Evolutionary conservation across 805 yeast species (phyloP), one percentile per base, ranked within the genome.

Genomic region (Yamadazyma nakazawae): DNA sequence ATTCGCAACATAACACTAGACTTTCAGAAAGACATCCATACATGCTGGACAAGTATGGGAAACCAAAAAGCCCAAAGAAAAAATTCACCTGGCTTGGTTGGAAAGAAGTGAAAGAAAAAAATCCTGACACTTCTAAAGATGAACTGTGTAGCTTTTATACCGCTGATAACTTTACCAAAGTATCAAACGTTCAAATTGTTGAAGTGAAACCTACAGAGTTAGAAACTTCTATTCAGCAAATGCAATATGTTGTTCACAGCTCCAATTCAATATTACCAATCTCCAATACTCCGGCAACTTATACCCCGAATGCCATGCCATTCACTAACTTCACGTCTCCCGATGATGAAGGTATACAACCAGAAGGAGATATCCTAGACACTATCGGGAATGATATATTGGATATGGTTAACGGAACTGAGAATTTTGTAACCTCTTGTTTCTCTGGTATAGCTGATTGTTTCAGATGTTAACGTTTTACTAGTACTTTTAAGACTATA

Each of bases 11-110:
- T 38, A 63, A 66, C 44, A 50, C 56, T 10, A 46, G 47, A 2
- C 42, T 58, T 2, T 34, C 63, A 9, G 40, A 46, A 14, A 45
- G 24, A 5, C 74, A 68, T 44, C 72, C 73, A n/a, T 70, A 34
- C 26, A 14, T 25, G 11, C 16, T 12, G 13, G 38, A 39, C 7
- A 18, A 31, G 3, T 52, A 28, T 46, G 53, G 48, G 5, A 37
- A 40, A 24, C 10, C 26, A 25, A 42, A 31, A 16, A 21, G 13
- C 12, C 34, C 36, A 42, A 41, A 17, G 31, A 16, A 28, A 34
- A 38, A 35, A 12, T 43, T 47, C 14, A 16, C 30, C n/a, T 42
- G 48, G 48, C 34, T 45, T 18, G n/a, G 26, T 8, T 25, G 41
- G 41, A 44, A 17, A 10, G n/a, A 25, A 25, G 34, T 10, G 4